Conservation (phyloP, 768 basidiomycete genomes). For the Daedaleopsis sinensis region DNA sequence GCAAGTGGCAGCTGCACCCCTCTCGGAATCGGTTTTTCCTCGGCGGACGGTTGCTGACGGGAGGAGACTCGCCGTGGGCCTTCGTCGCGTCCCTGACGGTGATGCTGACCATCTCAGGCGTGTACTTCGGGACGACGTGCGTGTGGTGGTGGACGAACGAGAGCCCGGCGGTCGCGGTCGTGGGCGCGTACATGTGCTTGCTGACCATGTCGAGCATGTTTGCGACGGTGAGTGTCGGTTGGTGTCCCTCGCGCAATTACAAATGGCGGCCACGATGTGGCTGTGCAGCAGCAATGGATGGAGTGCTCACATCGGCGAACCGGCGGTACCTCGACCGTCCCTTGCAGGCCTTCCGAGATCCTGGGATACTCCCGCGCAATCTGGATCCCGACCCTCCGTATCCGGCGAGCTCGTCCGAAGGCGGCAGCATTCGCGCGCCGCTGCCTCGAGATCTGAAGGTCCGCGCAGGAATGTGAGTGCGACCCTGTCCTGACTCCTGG, state of each 20-base stretch:
- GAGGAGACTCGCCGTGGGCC: slow-evolving; percentile 85
- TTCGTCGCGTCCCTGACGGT: slow-evolving; percentile 68
- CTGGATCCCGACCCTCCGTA: slow-evolving; percentile 87
- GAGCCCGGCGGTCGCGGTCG: slow-evolving; percentile 67
- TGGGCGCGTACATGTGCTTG: slow-evolving; percentile 65
- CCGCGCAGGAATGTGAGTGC: slow-evolving; percentile 70
- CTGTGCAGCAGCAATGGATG: slow-evolving; percentile 23
- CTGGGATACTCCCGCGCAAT: slow-evolving; percentile 88
- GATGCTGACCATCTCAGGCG: slow-evolving; percentile 66
- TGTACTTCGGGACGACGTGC: slow-evolving; percentile 89
- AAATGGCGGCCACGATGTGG: slow-evolving; percentile 4
- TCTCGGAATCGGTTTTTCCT: slow-evolving; percentile 80
- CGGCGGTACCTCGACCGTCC: slow-evolving; percentile 1
- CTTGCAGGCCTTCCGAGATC: slow-evolving; percentile 72
- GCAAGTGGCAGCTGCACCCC: slow-evolving; percentile 65
- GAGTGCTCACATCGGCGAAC: neutral
- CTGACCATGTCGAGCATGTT: slow-evolving; percentile 78
- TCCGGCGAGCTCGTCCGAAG: slow-evolving; percentile 61
- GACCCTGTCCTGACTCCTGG: neutral
- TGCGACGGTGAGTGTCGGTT: slow-evolving; percentile 59
- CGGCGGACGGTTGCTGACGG: slow-evolving; percentile 72
- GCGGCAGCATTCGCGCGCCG: slow-evolving; percentile 63
- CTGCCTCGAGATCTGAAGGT: slow-evolving; percentile 84
- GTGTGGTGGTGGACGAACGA: slow-evolving; percentile 88
- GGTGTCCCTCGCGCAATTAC: neutral